Evolutionary conservation across 1,284 basidiomycete genomes (phyloP), one percentile per base, ranked within the genome.

Genomic region (Mycena sp.): DNA sequence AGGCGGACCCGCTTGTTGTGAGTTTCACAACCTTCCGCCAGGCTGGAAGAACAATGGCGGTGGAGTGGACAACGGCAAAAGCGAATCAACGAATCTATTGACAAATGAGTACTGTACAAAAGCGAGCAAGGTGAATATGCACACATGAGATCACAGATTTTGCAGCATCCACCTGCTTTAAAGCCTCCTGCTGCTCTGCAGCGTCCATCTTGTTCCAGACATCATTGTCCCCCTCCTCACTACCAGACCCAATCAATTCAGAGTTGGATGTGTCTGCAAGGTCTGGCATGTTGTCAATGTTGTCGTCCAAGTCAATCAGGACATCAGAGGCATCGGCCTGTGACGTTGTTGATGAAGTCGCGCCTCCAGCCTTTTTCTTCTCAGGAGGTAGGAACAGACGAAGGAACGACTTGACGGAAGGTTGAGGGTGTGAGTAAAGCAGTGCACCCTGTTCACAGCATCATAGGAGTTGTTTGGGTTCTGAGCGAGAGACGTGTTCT

Each of bases 401-500:
- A 30, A 66, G 60, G 14, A 66, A 38, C 5, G 61, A 41, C 35
- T 66, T 66, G 19, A 40, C 64, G 11, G 61, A 21, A 66, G 61
- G 29, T 66, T 62, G 14, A 65, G 44, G 12, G 51, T 65, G 43
- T 65, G 64, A 37, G 32, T 53, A 41, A 62, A 65, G 55, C 64
- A 65, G n/a, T 48, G 59, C 19, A 65, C 45, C 12, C 59, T 46
- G 28, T 61, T 58, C 3, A 26, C 25, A 6, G 19, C 40, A 7
- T 58, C 37, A 46, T 58, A 63, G 14, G 51, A 58, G 45, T 58
- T 54, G 19, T 29, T 45, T 4, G 35, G 21, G 25, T 48, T 35
- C 3, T 14, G 17, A 25, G 21, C 26, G 19, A 66, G 50, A 16
- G 35, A 14, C 17, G 26, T 46, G 16, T 50, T 63, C 41, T 58